These are phyloP conservation scores for Russula brevipes DNA, from an alignment of 768 basidiomycete genomes.

Conservation along the genomic window DNA sequence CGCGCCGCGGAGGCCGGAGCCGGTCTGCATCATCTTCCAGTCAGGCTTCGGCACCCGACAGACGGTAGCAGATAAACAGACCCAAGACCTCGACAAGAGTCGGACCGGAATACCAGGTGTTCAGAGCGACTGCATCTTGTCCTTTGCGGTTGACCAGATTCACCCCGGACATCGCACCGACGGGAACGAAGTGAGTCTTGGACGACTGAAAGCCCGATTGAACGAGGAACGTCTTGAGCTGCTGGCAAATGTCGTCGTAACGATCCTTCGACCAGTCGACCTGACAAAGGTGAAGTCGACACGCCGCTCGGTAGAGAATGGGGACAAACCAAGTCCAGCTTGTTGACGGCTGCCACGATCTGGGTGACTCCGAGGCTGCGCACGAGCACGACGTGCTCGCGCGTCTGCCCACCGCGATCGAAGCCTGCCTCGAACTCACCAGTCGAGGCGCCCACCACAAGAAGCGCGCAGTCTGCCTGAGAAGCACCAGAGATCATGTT, in stretches of 20 bases:
- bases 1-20: constrained; percentile 74
- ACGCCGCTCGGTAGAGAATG: background rate
- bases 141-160: constrained; percentile 60
- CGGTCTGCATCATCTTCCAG: constrained; percentile 47
- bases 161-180: constrained; percentile 84
- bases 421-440: constrained; percentile 98
- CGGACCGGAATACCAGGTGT: constrained; percentile 79
- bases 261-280: constrained; percentile 82
- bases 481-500: constrained; percentile 99
- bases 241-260: constrained; percentile 76
- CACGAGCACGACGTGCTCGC: constrained; percentile 89
- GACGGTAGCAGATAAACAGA: constrained; percentile 30
- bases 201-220: constrained; percentile 81
- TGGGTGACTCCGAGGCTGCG: constrained; percentile 89
- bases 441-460: constrained; percentile 84
- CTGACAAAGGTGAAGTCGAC: constrained; percentile 37
- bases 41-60: background rate
- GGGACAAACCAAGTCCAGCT: constrained; percentile 75
- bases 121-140: constrained; percentile 44
- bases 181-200: constrained; percentile 81
- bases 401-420: constrained; percentile 88
- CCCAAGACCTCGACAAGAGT: constrained; percentile 82
- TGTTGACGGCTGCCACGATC: constrained; percentile 90
- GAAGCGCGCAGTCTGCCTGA: constrained; percentile 90
- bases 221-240: constrained; percentile 72